Evolutionary conservation across 176 grass and related monocot genomes (phyloP).

Genomic region (Hyparrhenia diplandra): DNA sequence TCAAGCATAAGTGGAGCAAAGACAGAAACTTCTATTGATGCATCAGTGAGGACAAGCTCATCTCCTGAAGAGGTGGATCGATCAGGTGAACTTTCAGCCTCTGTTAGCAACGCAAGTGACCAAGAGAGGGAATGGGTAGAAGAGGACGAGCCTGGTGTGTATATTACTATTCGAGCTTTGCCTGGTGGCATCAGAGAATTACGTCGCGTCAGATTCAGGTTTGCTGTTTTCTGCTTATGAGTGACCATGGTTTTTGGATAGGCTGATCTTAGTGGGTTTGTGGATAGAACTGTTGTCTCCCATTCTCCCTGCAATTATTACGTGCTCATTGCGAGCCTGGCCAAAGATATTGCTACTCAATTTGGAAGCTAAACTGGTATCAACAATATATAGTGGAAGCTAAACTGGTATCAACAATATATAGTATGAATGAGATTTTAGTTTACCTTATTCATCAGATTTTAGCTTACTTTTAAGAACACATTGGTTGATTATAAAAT

Average conservation of each 20-base stretch:
- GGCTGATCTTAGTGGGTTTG: not conserved
- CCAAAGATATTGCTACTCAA: not conserved
- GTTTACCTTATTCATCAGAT: not conserved
- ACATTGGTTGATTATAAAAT: not conserved
- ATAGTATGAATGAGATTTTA: not conserved
- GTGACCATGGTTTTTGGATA: not conserved
- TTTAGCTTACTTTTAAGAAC: not conserved
- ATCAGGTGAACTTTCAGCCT: slow-evolving; percentile 58
- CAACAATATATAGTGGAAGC: not conserved
- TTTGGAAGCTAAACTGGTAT: not conserved
- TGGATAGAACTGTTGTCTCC: not conserved
- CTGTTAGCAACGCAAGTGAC: slow-evolving; percentile 75
- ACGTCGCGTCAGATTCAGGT: slow-evolving; percentile 78
- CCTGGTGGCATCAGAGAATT: slow-evolving; percentile 76
- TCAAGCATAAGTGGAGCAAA: slow-evolving; percentile 80
- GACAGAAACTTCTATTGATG: slow-evolving; percentile 61
- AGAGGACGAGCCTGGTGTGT: slow-evolving; percentile 84
- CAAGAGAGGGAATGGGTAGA: slow-evolving; percentile 81
- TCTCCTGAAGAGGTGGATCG: slow-evolving; percentile 60
- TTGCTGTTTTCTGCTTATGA: slow-evolving; percentile 22
- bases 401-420: not conserved
- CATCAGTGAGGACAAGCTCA: slow-evolving; percentile 68
- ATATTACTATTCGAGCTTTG: slow-evolving; percentile 69
- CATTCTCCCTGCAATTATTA: not conserved
- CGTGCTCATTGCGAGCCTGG: not conserved